Evolutionary conservation across 2,329 filamentous ascomycete genomes (phyloP).

Genomic region (Pseudocercospora musae): DNA sequence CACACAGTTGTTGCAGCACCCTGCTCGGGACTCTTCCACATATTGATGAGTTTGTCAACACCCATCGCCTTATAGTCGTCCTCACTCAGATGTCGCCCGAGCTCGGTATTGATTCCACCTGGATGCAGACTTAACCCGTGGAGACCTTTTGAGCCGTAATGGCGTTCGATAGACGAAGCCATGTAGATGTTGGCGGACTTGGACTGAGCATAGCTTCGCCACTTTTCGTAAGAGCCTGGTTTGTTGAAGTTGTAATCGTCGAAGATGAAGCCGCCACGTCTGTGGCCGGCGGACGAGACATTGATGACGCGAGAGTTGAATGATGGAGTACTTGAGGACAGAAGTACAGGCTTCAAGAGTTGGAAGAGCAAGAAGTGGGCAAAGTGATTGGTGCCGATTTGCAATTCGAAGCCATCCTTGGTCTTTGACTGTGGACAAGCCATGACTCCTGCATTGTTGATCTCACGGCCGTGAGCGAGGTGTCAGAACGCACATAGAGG

Average conservation of each 20-base stretch:
- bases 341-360: constrained; percentile 46
- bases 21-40: constrained; percentile 40
- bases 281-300: constrained; percentile 46
- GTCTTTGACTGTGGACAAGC: constrained; percentile 30
- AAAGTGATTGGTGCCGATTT: constrained; percentile 52
- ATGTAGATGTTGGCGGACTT: constrained; percentile 54
- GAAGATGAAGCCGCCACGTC: constrained; percentile 33
- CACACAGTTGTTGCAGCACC: constrained; percentile 50
- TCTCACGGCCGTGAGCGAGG: constrained; percentile 19
- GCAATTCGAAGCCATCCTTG: constrained; percentile 39
- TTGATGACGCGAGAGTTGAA: constrained; percentile 50
- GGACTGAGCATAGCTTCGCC: constrained; percentile 45
- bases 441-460: constrained; percentile 39
- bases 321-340: constrained; percentile 38
- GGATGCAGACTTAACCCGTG: constrained; percentile 48
- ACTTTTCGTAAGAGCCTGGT: constrained; percentile 34
- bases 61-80: constrained; percentile 6
- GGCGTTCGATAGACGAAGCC: constrained; percentile 51
- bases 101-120: constrained; percentile 40
- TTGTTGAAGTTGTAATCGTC: constrained; percentile 42
- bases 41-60: constrained; percentile 18
- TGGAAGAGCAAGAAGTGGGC: constrained; percentile 55
- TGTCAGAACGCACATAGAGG: background rate
- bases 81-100: constrained; percentile 17
- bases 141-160: constrained; percentile 45